phyloP scores from a whole-genome alignment of 2,329 filamentous ascomycete genomes.

The Fusarium globosum region DNA sequence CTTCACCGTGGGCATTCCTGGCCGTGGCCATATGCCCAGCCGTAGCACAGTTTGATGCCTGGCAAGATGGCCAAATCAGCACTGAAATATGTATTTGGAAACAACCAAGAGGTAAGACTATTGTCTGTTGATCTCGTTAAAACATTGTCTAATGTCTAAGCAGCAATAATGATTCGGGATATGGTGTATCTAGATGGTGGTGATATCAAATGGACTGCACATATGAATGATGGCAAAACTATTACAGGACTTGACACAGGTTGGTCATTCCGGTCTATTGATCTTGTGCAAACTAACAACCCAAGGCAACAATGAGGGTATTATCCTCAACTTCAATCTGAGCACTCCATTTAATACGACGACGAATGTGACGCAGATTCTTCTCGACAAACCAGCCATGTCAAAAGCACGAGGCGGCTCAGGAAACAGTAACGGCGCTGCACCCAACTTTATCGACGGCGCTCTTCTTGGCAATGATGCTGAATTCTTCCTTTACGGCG shows the following conservation, averaged over 20 bases:
- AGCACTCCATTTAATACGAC: conserved; percentile 63
- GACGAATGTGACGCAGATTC: conserved; percentile 64
- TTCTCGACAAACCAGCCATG: conserved; percentile 54
- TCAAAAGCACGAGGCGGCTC: conserved; percentile 59
- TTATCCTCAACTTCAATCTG: conserved; percentile 69
- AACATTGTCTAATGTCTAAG: conserved; percentile 34
- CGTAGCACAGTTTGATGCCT: conserved; percentile 58
- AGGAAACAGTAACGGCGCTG: conserved; percentile 63
- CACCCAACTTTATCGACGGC: conserved; percentile 70
- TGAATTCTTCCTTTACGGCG: conserved; percentile 74
- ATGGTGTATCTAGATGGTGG: conserved; percentile 75
- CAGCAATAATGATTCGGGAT: conserved; percentile 69
- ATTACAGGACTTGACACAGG: conserved; percentile 51
- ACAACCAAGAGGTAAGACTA: conserved; percentile 54
- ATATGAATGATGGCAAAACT: conserved; percentile 57
- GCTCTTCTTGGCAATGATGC: conserved; percentile 73
- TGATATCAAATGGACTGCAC: conserved; percentile 62
- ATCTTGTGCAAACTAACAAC: neutral
- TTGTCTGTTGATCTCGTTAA: neutral
- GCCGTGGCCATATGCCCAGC: conserved; percentile 26
- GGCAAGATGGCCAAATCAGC: conserved; percentile 64
- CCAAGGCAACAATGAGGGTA: conserved; percentile 62
- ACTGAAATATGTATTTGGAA: conserved; percentile 70
- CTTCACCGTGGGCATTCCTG: conserved; percentile 29
- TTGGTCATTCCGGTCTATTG: conserved; percentile 47